Percentiles rank a stretch among this genome's conserved stretches.
Evolutionary conservation across 768 basidiomycete species (phyloP).

Genomic region (Naganishia antarctica): DNA sequence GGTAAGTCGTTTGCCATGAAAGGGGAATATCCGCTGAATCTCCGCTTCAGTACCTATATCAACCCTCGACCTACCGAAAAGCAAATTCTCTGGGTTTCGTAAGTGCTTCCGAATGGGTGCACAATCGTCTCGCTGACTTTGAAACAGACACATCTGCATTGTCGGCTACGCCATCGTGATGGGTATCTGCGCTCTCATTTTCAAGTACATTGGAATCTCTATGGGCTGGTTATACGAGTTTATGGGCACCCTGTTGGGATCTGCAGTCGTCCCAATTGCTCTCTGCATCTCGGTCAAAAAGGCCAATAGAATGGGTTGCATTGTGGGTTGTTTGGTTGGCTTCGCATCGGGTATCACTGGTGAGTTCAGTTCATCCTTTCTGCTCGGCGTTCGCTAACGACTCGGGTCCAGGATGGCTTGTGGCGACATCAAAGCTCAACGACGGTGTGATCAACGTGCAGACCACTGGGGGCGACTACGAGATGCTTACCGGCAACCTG

Average conservation of each 20-base stretch:
- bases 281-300: slow-evolving; percentile 77
- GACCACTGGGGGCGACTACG: slow-evolving; percentile 45
- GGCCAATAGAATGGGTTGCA: slow-evolving; percentile 79
- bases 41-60: slow-evolving; percentile 57
- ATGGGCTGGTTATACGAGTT: slow-evolving; percentile 81
- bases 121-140: neutral
- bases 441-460: slow-evolving; percentile 65
- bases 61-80: slow-evolving; percentile 69
- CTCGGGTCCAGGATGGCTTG: slow-evolving; percentile 67
- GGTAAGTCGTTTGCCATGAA: neutral
- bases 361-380: neutral
- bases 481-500: slow-evolving; percentile 86
- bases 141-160: slow-evolving; percentile 27
- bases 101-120: neutral
- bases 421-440: slow-evolving; percentile 68
- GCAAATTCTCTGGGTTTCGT: slow-evolving; percentile 42
- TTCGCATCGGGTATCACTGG: slow-evolving; percentile 60
- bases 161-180: slow-evolving; percentile 54
- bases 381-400: neutral
- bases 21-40: neutral
- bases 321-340: slow-evolving; percentile 66
- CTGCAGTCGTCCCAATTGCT: slow-evolving; percentile 80
- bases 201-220: slow-evolving; percentile 83
- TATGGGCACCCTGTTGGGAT: slow-evolving; percentile 52
- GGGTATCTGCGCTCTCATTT: slow-evolving; percentile 76